phyloP scores from a whole-genome alignment of 179 eudicot genomes.

The Spergularia azorica region DNA sequence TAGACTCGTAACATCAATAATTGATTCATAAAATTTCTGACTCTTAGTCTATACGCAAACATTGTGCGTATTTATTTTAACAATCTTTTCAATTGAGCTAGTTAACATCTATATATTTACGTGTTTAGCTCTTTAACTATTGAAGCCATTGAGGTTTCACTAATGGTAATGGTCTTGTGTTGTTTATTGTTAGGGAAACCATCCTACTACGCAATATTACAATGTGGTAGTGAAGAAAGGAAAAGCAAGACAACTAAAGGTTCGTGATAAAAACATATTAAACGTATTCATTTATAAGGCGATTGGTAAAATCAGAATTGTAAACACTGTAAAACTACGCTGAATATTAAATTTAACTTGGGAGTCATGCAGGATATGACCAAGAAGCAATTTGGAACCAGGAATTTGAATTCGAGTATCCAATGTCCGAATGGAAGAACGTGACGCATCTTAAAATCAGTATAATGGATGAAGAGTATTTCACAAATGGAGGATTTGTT shows the following conservation, averaged over 20 bases:
- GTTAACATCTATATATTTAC: too few species aligned
- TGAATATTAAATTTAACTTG: not conserved
- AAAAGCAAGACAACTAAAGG: slow-evolving; percentile 69
- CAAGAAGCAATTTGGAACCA: slow-evolving; percentile 75
- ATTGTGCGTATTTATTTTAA: too few species aligned
- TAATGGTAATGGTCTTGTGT: slow-evolving; percentile 1
- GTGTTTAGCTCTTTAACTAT: not conserved
- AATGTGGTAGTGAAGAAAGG: slow-evolving; percentile 64
- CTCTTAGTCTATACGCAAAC: not conserved
- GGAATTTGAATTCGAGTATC: slow-evolving; percentile 54
- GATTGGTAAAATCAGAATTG: not conserved
- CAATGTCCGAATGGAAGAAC: slow-evolving; percentile 42
- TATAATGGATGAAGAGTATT: slow-evolving; percentile 59
- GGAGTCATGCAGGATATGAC: slow-evolving; percentile 45
- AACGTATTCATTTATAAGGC: too few species aligned
- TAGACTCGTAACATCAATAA: too few species aligned
- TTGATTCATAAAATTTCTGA: too few species aligned
- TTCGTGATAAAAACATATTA: not conserved
- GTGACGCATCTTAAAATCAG: slow-evolving; percentile 53
- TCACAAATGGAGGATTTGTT: slow-evolving; percentile 53
- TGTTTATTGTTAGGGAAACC: slow-evolving; percentile 48
- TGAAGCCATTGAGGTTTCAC: not conserved
- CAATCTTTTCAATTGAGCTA: too few species aligned
- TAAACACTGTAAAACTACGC: not conserved
- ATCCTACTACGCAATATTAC: slow-evolving; percentile 57